Evolutionary conservation across 345 rosid genomes (phyloP).

Genomic region (Populus deltoides): DNA sequence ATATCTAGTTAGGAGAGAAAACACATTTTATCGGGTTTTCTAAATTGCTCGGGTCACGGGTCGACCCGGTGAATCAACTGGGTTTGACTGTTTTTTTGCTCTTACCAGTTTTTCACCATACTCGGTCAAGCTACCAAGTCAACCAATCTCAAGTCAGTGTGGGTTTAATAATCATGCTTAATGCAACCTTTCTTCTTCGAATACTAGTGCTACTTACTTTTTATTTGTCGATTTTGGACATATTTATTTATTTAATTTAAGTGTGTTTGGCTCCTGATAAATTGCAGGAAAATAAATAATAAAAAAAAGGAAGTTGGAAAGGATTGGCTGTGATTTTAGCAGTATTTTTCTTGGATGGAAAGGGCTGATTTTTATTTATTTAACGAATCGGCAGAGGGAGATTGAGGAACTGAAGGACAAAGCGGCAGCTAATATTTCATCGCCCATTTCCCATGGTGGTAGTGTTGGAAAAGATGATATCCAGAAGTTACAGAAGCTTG

Average conservation of each 20-base stretch:
- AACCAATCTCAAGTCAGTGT: no score
- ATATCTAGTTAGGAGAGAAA: no score
- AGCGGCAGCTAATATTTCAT: neutral
- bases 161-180: no score
- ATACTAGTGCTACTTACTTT: no score
- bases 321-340: neutral
- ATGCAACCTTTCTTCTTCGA: no score
- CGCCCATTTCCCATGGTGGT: constrained; percentile 7
- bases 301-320: neutral
- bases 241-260: neutral
- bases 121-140: no score
- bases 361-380: no score
- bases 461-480: constrained; percentile 6
- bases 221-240: neutral
- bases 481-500: constrained; percentile 9
- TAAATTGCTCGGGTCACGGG: no score
- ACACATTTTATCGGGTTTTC: no score
- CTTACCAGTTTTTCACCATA: no score
- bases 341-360: neutral
- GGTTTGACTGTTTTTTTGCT: no score
- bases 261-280: constrained; percentile 13
- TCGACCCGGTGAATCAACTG: no score
- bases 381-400: constrained; percentile 15
- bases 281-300: neutral
- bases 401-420: constrained; percentile 20